Evolutionary conservation across 2,329 filamentous ascomycete species (phyloP).

Genomic region (Talaromyces amestolkiae): DNA sequence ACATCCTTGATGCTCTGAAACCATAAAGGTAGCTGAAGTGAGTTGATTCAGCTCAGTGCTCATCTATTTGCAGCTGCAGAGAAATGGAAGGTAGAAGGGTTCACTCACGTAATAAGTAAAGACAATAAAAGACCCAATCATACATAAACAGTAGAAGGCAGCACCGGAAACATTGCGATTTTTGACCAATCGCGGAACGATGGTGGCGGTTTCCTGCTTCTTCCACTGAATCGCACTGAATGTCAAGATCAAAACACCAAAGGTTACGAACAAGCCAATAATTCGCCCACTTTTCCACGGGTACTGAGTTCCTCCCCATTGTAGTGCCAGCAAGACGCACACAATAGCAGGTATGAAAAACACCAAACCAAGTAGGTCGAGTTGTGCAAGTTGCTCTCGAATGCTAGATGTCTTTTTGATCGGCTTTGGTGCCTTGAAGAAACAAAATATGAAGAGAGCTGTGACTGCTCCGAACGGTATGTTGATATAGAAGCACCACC

Average conservation of each 20-base stretch:
- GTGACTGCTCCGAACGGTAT: constrained; percentile 36
- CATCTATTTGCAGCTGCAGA: neutral
- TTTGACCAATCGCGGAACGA: constrained; percentile 45
- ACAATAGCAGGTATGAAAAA: constrained; percentile 48
- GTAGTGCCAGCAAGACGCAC: constrained; percentile 50
- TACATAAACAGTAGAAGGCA: constrained; percentile 41
- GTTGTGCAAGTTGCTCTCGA: constrained; percentile 29
- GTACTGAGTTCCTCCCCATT: constrained; percentile 47
- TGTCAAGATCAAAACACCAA: constrained; percentile 48
- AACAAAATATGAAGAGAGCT: constrained; percentile 32
- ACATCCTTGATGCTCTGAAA: constrained; percentile 41
- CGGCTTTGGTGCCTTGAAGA: constrained; percentile 27
- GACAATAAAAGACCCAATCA: constrained; percentile 44
- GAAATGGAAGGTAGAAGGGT: neutral
- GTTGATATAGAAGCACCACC: constrained; percentile 29
- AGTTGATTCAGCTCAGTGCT: neutral
- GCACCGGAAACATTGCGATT: constrained; percentile 44
- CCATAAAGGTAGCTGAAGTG: constrained; percentile 40
- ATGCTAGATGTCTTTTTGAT: constrained; percentile 20
- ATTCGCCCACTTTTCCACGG: constrained; percentile 46
- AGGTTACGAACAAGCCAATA: constrained; percentile 51
- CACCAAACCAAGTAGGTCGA: constrained; percentile 44
- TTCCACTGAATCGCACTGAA: constrained; percentile 39
- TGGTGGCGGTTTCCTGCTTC: constrained; percentile 42
- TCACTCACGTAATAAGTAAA: constrained; percentile 42